These are phyloP conservation scores for Cardamine chenopodiifolia DNA, from an alignment of 345 rosid genomes.

Conservation along the genomic window DNA sequence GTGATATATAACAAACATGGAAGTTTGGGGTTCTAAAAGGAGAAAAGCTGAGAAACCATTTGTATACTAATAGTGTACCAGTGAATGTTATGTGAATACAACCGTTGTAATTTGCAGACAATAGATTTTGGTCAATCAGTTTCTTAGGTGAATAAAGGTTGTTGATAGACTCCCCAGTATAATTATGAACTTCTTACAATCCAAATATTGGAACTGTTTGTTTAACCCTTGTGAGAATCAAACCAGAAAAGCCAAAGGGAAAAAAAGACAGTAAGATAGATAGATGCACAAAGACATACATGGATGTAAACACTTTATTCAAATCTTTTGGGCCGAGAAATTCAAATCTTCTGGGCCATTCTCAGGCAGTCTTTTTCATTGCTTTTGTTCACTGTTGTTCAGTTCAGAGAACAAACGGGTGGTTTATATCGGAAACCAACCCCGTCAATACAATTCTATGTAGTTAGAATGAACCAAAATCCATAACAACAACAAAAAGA, in stretches of 20 bases:
- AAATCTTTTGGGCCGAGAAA: constrained; percentile 25
- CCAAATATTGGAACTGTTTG: background rate
- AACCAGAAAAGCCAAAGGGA: background rate
- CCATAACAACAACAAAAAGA: constrained; percentile 3
- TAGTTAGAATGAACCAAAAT: constrained; percentile 39
- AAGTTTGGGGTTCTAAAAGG: background rate
- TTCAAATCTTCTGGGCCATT: constrained; percentile 27
- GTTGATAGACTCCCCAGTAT: background rate
- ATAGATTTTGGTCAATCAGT: background rate
- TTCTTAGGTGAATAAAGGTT: background rate
- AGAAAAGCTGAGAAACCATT: constrained; percentile 4
- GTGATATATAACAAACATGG: constrained; percentile 32
- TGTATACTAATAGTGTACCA: constrained; percentile 28
- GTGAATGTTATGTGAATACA: constrained; percentile 6
- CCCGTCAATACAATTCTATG: constrained; percentile 40
- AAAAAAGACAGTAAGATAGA: background rate
- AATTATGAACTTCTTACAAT: background rate
- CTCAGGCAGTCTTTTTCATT: constrained; percentile 25
- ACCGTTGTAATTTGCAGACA: background rate
- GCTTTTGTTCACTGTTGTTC: constrained; percentile 30
- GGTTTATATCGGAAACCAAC: constrained; percentile 35
- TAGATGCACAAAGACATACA: constrained; percentile 11
- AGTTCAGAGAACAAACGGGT: constrained; percentile 33
- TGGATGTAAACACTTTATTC: constrained; percentile 35
- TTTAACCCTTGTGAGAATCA: constrained; percentile 3